These are phyloP conservation scores for Nyctanthes arbortristis DNA, from an alignment of 257 asterid genomes.

Conservation along the genomic window DNA sequence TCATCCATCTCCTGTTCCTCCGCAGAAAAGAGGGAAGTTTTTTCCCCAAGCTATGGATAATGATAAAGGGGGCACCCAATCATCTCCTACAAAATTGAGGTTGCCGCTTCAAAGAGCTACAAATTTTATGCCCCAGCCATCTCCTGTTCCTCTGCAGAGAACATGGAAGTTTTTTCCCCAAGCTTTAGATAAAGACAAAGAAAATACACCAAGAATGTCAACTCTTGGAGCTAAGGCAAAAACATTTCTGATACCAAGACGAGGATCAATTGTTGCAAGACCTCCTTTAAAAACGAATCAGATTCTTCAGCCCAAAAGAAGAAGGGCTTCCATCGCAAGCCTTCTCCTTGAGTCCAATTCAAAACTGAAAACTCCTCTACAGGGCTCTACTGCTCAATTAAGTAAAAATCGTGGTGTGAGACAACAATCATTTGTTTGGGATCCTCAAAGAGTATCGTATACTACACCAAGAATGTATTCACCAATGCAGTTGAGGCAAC, in stretches of 20 bases:
- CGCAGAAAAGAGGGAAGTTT: constrained; percentile 48
- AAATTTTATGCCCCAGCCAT: constrained; percentile 49
- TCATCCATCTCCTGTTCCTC: constrained; percentile 43
- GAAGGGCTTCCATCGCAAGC: constrained; percentile 82
- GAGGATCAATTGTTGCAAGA: constrained; percentile 66
- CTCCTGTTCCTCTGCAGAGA: constrained; percentile 52
- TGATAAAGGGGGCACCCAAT: no score
- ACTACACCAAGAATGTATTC: constrained; percentile 56
- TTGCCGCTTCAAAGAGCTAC: constrained; percentile 74
- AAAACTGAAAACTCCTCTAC: constrained; percentile 46
- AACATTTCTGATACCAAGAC: constrained; percentile 54
- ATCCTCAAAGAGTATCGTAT: constrained; percentile 66
- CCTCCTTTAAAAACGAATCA: constrained; percentile 43
- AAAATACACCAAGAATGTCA: constrained; percentile 38
- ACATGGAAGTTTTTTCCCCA: constrained; percentile 57
- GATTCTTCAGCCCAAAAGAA: constrained; percentile 62
- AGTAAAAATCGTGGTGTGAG: constrained; percentile 55
- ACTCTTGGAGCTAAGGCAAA: constrained; percentile 33
- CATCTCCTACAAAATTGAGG: constrained; percentile 73
- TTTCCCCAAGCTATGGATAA: constrained; percentile 51
- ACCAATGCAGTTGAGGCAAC: constrained; percentile 47
- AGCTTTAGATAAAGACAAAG: constrained; percentile 51
- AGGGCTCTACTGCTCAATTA: constrained; percentile 34
- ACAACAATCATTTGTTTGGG: constrained; percentile 74
- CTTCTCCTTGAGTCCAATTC: constrained; percentile 48